These are phyloP conservation scores for Mycena leptocephala DNA, from an alignment of 768 basidiomycete genomes.

Conservation along the genomic window DNA sequence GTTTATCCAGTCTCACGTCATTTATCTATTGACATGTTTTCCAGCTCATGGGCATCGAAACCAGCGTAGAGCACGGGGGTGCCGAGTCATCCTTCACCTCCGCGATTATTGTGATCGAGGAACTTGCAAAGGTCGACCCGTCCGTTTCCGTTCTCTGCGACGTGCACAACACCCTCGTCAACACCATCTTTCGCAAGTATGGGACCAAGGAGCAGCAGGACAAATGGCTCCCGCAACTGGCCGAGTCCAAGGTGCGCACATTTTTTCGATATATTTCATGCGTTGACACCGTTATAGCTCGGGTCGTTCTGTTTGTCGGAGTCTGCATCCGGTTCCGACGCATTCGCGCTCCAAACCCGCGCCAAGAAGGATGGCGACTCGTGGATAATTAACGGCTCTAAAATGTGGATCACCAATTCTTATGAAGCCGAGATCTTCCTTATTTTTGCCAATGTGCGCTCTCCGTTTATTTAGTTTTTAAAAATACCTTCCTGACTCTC, in stretches of 20 bases:
- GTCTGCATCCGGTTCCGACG: conserved; percentile 94
- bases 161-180: conserved; percentile 98
- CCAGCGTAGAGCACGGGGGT: conserved; percentile 86
- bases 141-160: conserved; percentile 97
- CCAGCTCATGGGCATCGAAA: conserved; percentile 99
- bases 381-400: conserved; percentile 95
- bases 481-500: neutral
- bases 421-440: conserved; percentile 93
- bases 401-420: conserved; percentile 99
- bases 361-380: conserved; percentile 90
- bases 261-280: neutral
- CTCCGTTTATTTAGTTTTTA: neutral
- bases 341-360: conserved; percentile 95
- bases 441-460: conserved; percentile 92
- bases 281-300: conserved; percentile 66
- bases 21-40: conserved; percentile 12
- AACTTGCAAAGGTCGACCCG: conserved; percentile 96
- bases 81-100: conserved; percentile 94
- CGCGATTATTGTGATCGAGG: conserved; percentile 97
- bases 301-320: conserved; percentile 98
- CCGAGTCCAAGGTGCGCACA: conserved; percentile 77
- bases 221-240: conserved; percentile 89
- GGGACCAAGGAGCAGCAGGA: conserved; percentile 89
- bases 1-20: neutral
- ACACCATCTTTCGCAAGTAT: conserved; percentile 93